Percentiles rank a stretch among this genome's conserved stretches.
Conservation (phyloP, 805 yeast genomes). For the Maudiozyma turicensis region DNA sequence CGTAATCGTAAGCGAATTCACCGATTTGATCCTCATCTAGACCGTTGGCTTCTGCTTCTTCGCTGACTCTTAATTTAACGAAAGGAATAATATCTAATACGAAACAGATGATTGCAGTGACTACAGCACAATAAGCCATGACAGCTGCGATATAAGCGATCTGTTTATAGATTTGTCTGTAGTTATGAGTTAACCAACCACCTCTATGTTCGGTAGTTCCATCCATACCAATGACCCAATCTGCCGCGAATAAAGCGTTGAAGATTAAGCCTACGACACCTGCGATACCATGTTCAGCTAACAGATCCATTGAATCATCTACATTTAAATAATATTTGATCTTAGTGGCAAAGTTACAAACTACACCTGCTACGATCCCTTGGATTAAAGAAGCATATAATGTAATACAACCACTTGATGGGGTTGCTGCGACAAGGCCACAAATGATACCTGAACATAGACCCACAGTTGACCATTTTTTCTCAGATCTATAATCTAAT, state of each 20-base stretch:
- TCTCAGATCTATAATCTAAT: conserved; percentile 78
- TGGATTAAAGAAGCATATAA: conserved; percentile 83
- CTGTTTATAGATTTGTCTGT: conserved; percentile 85
- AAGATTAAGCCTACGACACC: conserved; percentile 86
- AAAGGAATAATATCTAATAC: conserved; percentile 74
- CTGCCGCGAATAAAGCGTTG: conserved; percentile 80
- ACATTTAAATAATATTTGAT: conserved; percentile 70
- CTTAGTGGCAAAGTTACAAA: conserved; percentile 86
- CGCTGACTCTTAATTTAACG: conserved; percentile 66
- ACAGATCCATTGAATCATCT: conserved; percentile 88
- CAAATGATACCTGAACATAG: conserved; percentile 92
- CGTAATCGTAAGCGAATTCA: conserved; percentile 97
- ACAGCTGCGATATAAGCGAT: conserved; percentile 72
- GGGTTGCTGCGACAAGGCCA: conserved; percentile 95
- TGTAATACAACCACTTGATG: conserved; percentile 85
- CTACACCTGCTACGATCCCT: conserved; percentile 70
- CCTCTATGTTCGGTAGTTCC: conserved; percentile 77
- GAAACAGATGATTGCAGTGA: conserved; percentile 69
- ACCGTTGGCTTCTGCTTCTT: conserved; percentile 79
- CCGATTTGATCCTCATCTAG: conserved; percentile 96
- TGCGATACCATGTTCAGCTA: conserved; percentile 98
- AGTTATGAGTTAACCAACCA: conserved; percentile 88
- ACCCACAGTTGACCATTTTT: conserved; percentile 91
- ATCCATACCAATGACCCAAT: conserved; percentile 85
- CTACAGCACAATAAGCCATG: conserved; percentile 62